Percentiles rank a stretch among this genome's conserved stretches.
Evolutionary conservation across 2,329 filamentous ascomycete genomes (phyloP).

Genomic region (Ceratocystis ficicola): DNA sequence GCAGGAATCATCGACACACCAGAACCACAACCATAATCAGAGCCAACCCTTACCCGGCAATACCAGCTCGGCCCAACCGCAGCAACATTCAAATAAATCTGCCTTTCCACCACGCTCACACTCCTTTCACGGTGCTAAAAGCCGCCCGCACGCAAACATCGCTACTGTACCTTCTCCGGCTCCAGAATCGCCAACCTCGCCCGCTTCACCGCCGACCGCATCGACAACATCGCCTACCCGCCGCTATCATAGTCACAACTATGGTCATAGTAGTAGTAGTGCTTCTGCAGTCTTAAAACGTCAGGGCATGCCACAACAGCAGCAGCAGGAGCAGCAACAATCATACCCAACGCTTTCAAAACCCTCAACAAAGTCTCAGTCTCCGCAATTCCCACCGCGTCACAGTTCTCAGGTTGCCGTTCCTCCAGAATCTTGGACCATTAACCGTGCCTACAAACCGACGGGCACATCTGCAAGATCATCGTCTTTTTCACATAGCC

Average conservation of each 20-base stretch:
- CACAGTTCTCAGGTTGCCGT: constrained; percentile 14
- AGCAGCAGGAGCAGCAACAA: not conserved
- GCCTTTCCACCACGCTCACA: constrained; percentile 18
- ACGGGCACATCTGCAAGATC: constrained; percentile 10
- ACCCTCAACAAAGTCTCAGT: constrained; percentile 1
- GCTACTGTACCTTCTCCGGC: no score
- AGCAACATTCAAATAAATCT: not conserved
- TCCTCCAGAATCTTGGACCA: constrained; percentile 13
- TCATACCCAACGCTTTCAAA: constrained; percentile 7
- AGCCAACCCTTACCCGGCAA: not conserved
- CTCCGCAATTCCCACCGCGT: constrained; percentile 15
- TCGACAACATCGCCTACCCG: constrained; percentile 13
- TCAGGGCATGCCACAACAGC: not conserved
- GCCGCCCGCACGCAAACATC: constrained; percentile 3
- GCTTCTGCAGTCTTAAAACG: not conserved
- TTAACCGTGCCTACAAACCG: constrained; percentile 11
- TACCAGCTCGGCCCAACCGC: not conserved
- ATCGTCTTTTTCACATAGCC: constrained; percentile 19
- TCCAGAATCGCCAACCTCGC: constrained; percentile 10
- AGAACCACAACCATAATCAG: not conserved
- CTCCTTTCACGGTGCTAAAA: constrained; percentile 18
- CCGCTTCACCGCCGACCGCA: constrained; percentile 10
- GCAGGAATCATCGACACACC: not conserved
- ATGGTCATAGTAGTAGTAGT: constrained; percentile 7
- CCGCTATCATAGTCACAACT: constrained; percentile 17